Base-by-base conservation (phyloP, 169 alveolate genomes). In the Ichthyophthirius multifiliis region DNA sequence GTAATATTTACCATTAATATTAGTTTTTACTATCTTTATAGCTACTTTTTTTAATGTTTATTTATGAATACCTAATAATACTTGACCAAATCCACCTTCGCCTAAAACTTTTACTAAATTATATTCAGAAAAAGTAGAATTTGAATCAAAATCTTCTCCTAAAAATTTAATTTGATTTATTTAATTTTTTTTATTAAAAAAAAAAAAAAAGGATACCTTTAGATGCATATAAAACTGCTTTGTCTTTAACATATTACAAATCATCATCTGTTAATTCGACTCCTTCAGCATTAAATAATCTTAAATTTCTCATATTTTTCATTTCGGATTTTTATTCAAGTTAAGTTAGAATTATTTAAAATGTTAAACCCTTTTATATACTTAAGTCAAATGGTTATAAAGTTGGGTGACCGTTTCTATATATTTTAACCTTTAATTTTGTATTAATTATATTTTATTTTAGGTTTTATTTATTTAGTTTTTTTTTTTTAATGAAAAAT, bases 51-150 rank as follows among this genome's bases (percentile, higher is more conserved):
- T 89, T 37, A 76, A 82, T 65, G 91, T 84, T 76, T 77, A 83
- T 45, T 83, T 86, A 44, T 87, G 89, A 30, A 71, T 73, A 4
- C 94, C 96, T 23, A 89, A 71, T 27, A 74, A 64, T 23, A 91
- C 96, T 62, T 84, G 84, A 4, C 96, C 94, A 80, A 88, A 91
- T 0, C 93, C 93, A 7, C 94, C 94, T 67, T 85, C 89, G 35
- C 96, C 96, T 37, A 92, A 39, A 15, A 67, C 85, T 74, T 80
- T 75, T 10, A 78, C 45, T 23, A 84, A 81, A 23, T 73, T 71
- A 74, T 86, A 86, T 12, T 88, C 91, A 44, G 86, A 87, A 18
- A 89, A 44, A 43, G 83, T 73, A 16, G 88, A 83, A 20, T 89
- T 76, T 71, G 80, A 79, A 65, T 84, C 82, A 62, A 85, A 89